Evolutionary conservation across 192 early-diverging fungal species (phyloP).

Genomic region (Linnemannia hyalina): DNA sequence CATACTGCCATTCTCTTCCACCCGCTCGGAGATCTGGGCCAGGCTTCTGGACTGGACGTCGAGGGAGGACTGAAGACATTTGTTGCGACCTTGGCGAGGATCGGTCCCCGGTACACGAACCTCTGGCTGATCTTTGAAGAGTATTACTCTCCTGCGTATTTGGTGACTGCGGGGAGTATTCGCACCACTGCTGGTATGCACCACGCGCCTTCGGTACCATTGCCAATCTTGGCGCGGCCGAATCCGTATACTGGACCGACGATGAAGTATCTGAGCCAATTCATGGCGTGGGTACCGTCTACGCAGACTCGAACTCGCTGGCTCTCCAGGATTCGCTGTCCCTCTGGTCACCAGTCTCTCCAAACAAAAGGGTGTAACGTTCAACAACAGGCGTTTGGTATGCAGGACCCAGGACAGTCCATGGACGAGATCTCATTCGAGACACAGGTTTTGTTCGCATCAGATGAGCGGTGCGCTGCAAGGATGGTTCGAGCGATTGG

Average conservation of each 20-base stretch:
- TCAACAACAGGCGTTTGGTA: not conserved
- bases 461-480: constrained; percentile 28
- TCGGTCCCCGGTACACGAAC: constrained; percentile 28
- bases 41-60: constrained; percentile 4
- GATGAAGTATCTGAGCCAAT: constrained; percentile 9
- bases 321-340: not conserved
- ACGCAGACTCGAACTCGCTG: constrained; percentile 2
- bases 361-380: not conserved
- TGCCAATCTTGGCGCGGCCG: not conserved
- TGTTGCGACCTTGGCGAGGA: constrained; percentile 5
- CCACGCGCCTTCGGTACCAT: not conserved
- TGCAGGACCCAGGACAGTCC: not conserved
- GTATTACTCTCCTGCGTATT: constrained; percentile 9
- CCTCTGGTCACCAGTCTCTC: too few species aligned
- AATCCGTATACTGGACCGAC: constrained; percentile 37
- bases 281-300: constrained; percentile 16
- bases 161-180: not conserved
- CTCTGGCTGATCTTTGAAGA: constrained; percentile 43
- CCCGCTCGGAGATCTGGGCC: constrained; percentile 32
- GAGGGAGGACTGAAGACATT: constrained; percentile 34
- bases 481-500: constrained; percentile 27
- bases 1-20: constrained; percentile 20
- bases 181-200: not conserved
- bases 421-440: constrained; percentile 17
- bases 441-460: constrained; percentile 23